phyloP scores from a whole-genome alignment of 345 rosid genomes.

The Boechera retrofracta region DNA sequence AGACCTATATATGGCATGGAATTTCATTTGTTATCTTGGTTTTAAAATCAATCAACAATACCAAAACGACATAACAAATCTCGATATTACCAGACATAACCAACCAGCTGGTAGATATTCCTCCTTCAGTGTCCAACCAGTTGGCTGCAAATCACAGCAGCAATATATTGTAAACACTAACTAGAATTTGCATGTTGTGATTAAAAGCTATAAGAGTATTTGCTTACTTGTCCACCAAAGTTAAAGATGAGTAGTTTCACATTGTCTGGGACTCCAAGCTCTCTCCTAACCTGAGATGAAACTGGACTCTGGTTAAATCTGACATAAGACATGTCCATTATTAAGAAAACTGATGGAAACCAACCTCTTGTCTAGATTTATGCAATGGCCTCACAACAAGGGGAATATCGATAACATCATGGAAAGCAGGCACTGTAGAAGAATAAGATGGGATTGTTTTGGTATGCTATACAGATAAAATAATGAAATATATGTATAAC shows the following conservation, averaged over 20 bases:
- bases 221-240: constrained; percentile 89
- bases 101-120: constrained; percentile 85
- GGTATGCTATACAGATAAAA: neutral
- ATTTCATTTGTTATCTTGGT: neutral
- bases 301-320: neutral
- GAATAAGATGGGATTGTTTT: neutral
- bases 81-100: constrained; percentile 75
- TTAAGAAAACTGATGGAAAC: neutral
- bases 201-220: neutral
- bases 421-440: constrained; percentile 89
- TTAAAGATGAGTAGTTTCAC: constrained; percentile 85
- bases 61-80: constrained; percentile 12
- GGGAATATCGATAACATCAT: constrained; percentile 89
- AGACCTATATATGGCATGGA: constrained; percentile 55
- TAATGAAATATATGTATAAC: constrained; percentile 34
- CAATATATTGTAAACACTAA: neutral
- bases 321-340: neutral
- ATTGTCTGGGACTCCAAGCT: constrained; percentile 77
- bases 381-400: constrained; percentile 88
- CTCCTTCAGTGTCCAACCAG: constrained; percentile 87
- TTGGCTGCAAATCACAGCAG: constrained; percentile 59
- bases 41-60: neutral
- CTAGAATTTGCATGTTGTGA: too few relatives aligned
- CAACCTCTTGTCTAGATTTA: constrained; percentile 78
- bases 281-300: constrained; percentile 63